These are phyloP conservation scores for Pulveroboletus sp. DNA, from an alignment of 768 basidiomycete species.

Conservation along the genomic window DNA sequence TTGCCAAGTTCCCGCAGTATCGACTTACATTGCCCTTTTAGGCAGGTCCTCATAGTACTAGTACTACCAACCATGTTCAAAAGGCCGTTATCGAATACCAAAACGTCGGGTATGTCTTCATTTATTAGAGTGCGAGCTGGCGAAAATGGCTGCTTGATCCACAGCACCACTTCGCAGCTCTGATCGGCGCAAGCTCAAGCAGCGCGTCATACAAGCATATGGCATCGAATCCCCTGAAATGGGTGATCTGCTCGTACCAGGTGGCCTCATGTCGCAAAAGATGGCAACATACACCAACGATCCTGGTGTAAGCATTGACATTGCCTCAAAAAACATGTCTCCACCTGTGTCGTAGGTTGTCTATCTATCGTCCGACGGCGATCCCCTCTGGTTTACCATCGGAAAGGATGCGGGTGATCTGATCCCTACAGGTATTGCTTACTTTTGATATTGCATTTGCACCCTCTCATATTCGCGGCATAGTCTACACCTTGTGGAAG, in stretches of 20 bases:
- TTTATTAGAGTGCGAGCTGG: not conserved
- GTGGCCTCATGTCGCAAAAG: slow-evolving; percentile 66
- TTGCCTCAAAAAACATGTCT: not conserved
- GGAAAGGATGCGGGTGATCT: slow-evolving; percentile 67
- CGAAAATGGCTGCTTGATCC: not conserved
- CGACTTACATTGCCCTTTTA: slow-evolving; percentile 14
- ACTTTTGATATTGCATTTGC: not conserved
- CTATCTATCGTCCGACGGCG: slow-evolving; percentile 61
- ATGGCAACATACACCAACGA: slow-evolving; percentile 64
- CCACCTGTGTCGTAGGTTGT: slow-evolving; percentile 42
- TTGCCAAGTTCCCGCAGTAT: too few relatives aligned
- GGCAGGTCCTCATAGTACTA: not conserved
- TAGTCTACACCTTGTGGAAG: slow-evolving; percentile 81
- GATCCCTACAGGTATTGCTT: slow-evolving; percentile 59
- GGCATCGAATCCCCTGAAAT: slow-evolving; percentile 46
- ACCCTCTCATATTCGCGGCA: not conserved
- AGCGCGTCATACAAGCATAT: slow-evolving; percentile 52
- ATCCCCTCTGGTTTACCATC: slow-evolving; percentile 77
- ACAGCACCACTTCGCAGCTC: slow-evolving; percentile 67
- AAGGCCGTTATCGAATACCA: slow-evolving; percentile 64
- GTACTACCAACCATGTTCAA: slow-evolving; percentile 61
- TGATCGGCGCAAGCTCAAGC: slow-evolving; percentile 69
- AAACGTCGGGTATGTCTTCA: slow-evolving; percentile 52
- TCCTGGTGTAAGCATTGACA: slow-evolving; percentile 47
- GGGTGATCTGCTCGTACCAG: slow-evolving; percentile 70